Percentiles rank a stretch among this genome's conserved stretches.
These are phyloP conservation scores for Agrocybe pediades DNA, from an alignment of 768 basidiomycete genomes.

Conservation along the genomic window DNA sequence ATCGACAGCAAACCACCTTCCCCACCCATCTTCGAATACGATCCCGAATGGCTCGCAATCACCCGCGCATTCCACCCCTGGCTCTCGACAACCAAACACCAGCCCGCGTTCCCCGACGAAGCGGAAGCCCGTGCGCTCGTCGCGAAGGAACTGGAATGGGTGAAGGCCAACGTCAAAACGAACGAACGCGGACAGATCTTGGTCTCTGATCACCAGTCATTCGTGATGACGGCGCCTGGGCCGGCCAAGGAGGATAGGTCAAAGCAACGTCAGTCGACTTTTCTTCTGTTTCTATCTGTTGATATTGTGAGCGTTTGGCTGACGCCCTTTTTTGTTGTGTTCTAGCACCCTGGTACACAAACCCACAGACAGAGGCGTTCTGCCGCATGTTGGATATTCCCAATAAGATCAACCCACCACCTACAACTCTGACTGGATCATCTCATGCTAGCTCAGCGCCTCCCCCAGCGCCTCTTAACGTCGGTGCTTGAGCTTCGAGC, in stretches of 20 bases:
- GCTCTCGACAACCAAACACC: constrained; percentile 56
- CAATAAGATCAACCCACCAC: constrained; percentile 56
- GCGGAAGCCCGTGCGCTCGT: constrained; percentile 55
- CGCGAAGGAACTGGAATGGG: constrained; percentile 64
- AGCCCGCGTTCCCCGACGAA: constrained; percentile 62
- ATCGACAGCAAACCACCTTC: constrained; percentile 4
- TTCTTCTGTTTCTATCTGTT: constrained; percentile 13
- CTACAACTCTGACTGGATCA: not conserved
- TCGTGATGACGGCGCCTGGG: constrained; percentile 66
- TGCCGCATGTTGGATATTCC: constrained; percentile 77
- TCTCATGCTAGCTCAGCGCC: not conserved
- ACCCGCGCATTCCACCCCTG: constrained; percentile 82
- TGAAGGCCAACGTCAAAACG: constrained; percentile 53
- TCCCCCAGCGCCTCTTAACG: not conserved
- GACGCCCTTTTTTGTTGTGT: constrained; percentile 1
- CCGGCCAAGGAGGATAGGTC: constrained; percentile 37
- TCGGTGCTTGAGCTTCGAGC: not conserved
- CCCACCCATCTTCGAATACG: constrained; percentile 60
- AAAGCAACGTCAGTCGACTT: constrained; percentile 36
- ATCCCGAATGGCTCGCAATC: constrained; percentile 94
- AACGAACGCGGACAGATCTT: constrained; percentile 34
- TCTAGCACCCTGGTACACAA: constrained; percentile 76
- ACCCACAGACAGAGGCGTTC: constrained; percentile 89
- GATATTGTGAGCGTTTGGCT: constrained; percentile 18
- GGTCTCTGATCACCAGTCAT: constrained; percentile 63